Conservation (phyloP, 23 red algal genomes). For the Agarophyton chilense region DNA sequence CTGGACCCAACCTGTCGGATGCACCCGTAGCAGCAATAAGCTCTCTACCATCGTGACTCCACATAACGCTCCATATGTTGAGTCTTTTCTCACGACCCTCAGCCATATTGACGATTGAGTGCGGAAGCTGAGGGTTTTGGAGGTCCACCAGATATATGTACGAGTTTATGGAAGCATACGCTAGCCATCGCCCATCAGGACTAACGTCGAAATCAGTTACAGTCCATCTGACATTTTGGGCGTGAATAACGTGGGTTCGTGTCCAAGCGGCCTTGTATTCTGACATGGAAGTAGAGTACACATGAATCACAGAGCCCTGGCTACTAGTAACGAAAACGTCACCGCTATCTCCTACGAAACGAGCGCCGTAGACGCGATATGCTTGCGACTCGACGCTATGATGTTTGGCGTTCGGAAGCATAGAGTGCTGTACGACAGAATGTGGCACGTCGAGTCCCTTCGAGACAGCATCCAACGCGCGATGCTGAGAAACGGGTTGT, state of each 20-base stretch:
- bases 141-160: conserved; percentile 60
- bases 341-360: conserved; percentile 40
- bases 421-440: conserved; percentile 9
- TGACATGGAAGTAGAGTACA: conserved; percentile 61
- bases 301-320: conserved; percentile 43
- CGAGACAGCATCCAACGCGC: conserved; percentile 30
- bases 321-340: conserved; percentile 37
- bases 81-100: background rate
- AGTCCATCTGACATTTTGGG: conserved; percentile 47
- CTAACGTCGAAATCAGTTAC: conserved; percentile 67
- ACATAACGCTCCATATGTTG: conserved; percentile 47
- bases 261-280: conserved; percentile 41
- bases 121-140: background rate
- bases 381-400: conserved; percentile 15
- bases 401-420: conserved; percentile 27
- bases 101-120: background rate
- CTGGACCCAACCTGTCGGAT: background rate
- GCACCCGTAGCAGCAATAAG: conserved; percentile 43
- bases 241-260: conserved; percentile 20
- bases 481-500: background rate
- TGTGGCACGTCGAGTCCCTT: background rate
- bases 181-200: conserved; percentile 55
- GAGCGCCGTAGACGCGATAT: conserved; percentile 37
- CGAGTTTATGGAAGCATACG: conserved; percentile 53
- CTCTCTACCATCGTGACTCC: conserved; percentile 33